phyloP scores from a whole-genome alignment of 1,284 basidiomycete species.

The Mycena citricolor region DNA sequence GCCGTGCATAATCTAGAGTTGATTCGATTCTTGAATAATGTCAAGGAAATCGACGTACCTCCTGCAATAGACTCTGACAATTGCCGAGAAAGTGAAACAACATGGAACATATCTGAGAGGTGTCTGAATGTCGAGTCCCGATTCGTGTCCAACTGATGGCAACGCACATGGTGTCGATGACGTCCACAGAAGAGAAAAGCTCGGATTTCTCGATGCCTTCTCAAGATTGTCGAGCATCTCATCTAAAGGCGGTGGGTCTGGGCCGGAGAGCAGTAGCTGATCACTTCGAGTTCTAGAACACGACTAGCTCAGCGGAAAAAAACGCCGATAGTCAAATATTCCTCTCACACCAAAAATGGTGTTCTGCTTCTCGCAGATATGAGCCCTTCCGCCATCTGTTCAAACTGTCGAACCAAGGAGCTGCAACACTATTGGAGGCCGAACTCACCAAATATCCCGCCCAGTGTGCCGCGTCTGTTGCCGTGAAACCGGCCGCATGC shows the following conservation, averaged over 20 bases:
- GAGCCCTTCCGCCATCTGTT: slow-evolving; percentile 8
- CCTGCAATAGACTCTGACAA: slow-evolving; percentile 8
- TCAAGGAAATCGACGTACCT: not conserved
- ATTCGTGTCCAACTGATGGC: not conserved
- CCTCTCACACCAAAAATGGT: slow-evolving; percentile 7
- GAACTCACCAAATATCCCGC: slow-evolving; percentile 4
- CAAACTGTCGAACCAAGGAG: not conserved
- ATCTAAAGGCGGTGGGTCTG: slow-evolving; percentile 2
- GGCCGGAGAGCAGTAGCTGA: slow-evolving; percentile 12
- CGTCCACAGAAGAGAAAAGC: not conserved
- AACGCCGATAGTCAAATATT: not conserved
- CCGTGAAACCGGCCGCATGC: not conserved
- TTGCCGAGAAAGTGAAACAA: slow-evolving; percentile 1
- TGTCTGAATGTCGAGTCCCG: not conserved
- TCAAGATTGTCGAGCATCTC: slow-evolving; percentile 4
- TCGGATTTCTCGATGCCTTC: not conserved
- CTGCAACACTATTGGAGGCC: no score
- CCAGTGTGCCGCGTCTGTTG: not conserved
- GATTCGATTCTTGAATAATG: not conserved
- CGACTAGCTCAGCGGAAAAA: not conserved
- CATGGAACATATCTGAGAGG: slow-evolving; percentile 3
- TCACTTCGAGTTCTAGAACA: slow-evolving; percentile 7
- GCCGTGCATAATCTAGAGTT: slow-evolving; percentile 5
- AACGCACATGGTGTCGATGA: slow-evolving; percentile 8
- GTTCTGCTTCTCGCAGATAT: slow-evolving; percentile 3